These are phyloP conservation scores for Ettlia oleoabundans DNA, from an alignment of 139 green algal species.

Conservation along the genomic window DNA sequence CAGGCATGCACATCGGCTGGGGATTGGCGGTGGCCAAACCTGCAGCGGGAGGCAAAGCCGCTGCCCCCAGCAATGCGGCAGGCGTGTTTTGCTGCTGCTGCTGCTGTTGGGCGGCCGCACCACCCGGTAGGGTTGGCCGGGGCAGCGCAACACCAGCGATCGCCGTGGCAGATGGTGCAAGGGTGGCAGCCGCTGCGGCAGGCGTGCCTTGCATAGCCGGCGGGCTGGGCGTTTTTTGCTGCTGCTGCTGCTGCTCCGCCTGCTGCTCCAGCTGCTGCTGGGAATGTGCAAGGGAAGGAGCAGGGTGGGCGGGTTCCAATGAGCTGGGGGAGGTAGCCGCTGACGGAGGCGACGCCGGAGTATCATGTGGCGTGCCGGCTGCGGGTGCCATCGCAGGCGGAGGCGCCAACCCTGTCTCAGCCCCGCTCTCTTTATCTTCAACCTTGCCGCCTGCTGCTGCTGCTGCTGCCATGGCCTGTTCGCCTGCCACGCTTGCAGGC, in stretches of 20 bases:
- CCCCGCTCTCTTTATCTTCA: too few species aligned
- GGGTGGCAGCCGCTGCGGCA: not conserved
- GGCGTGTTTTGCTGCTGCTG: too few species aligned
- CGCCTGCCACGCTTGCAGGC: not conserved
- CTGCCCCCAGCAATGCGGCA: too few species aligned
- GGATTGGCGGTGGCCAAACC: too few species aligned
- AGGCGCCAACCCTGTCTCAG: too few species aligned
- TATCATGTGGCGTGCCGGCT: not conserved
- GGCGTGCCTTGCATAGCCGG: not conserved
- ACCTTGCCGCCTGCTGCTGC: too few species aligned
- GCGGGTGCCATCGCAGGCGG: too few species aligned
- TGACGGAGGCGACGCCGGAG: not conserved
- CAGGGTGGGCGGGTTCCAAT: not conserved
- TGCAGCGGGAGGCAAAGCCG: too few species aligned
- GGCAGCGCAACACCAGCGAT: too few species aligned
- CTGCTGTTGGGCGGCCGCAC: not conserved
- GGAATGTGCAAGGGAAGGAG: not conserved
- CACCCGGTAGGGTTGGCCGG: too few species aligned
- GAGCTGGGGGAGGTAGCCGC: not conserved
- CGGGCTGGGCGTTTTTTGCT: not conserved
- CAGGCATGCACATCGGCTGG: too few species aligned
- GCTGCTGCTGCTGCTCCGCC: too few species aligned
- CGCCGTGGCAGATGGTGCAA: not conserved
- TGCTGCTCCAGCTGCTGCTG: not conserved
- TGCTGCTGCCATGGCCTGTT: not conserved